Evolutionary conservation across 306 rosid species (phyloP).

Genomic region (Geum urbanum): DNA sequence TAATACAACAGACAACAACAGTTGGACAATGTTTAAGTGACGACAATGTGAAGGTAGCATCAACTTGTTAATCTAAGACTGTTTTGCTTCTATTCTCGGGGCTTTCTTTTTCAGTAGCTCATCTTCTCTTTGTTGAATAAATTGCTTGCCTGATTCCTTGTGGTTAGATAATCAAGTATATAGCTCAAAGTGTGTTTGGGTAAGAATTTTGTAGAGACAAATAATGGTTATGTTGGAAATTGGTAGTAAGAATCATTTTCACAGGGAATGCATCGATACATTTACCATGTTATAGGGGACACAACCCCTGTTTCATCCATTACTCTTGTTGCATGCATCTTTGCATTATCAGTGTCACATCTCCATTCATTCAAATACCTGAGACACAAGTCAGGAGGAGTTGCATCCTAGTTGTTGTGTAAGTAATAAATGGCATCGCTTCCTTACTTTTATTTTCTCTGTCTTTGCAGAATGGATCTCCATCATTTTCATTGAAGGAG

Average conservation of each 20-base stretch:
- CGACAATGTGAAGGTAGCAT: constrained; percentile 64
- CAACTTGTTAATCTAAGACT: not conserved
- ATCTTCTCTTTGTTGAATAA: not conserved
- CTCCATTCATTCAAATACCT: not conserved
- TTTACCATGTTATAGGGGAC: too few relatives aligned
- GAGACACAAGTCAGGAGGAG: not conserved
- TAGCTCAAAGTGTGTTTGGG: not conserved
- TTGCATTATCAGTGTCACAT: not conserved
- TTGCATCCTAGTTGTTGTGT: not conserved
- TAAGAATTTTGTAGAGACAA: not conserved
- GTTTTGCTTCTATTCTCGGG: constrained; percentile 5
- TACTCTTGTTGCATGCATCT: too few relatives aligned
- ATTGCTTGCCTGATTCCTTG: not conserved
- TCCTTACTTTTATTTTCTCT: constrained; percentile 25
- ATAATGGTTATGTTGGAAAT: not conserved
- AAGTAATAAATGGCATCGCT: not conserved
- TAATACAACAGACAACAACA: constrained; percentile 71
- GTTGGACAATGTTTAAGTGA: constrained; percentile 67
- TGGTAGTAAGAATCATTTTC: not conserved
- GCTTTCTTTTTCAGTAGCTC: constrained; percentile 7
- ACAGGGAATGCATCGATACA: not conserved
- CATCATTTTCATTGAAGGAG: constrained; percentile 62
- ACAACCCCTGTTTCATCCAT: too few relatives aligned
- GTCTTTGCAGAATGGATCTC: constrained; percentile 58
- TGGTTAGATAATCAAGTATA: not conserved